phyloP scores from a whole-genome alignment of 192 early-diverging fungal genomes.

The Backusella tarrabulga region DNA sequence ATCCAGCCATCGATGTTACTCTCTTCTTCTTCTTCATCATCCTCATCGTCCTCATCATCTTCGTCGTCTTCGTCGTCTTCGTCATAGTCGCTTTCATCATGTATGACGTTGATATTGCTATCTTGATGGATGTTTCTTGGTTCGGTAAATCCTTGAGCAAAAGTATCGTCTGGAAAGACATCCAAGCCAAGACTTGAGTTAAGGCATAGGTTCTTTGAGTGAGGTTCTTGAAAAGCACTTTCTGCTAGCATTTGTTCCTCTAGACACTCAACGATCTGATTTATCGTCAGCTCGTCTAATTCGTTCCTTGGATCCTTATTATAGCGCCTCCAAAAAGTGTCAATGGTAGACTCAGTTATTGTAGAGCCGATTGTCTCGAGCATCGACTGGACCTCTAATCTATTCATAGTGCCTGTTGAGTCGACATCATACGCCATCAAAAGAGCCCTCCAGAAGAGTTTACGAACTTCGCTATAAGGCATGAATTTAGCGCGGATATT shows the following conservation, averaged over 20 bases:
- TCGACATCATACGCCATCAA: conserved; percentile 61
- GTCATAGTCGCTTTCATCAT: not conserved
- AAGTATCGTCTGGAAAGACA: not conserved
- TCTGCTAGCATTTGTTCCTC: conserved; percentile 44
- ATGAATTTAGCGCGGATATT: conserved; percentile 62
- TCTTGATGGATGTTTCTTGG: not conserved
- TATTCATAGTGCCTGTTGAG: conserved; percentile 56
- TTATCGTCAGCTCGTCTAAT: conserved; percentile 45
- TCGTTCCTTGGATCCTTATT: conserved; percentile 52
- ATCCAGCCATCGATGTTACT: not conserved
- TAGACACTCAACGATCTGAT: conserved; percentile 59
- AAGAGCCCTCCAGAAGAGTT: conserved; percentile 70
- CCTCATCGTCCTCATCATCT: conserved; percentile 34
- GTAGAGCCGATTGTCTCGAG: conserved; percentile 69
- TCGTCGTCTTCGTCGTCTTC: conserved; percentile 32
- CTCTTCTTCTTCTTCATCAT: conserved; percentile 29
- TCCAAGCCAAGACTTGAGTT: not conserved
- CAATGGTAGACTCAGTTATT: conserved; percentile 62
- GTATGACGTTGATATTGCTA: not conserved
- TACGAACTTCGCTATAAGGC: conserved; percentile 58
- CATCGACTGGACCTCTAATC: conserved; percentile 64
- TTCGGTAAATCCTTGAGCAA: not conserved
- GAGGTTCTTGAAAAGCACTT: not conserved
- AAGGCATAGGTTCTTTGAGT: not conserved
- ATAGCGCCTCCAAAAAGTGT: conserved; percentile 50